Conservation (phyloP, 1,284 basidiomycete genomes). For the Ustilago nuda region DNA sequence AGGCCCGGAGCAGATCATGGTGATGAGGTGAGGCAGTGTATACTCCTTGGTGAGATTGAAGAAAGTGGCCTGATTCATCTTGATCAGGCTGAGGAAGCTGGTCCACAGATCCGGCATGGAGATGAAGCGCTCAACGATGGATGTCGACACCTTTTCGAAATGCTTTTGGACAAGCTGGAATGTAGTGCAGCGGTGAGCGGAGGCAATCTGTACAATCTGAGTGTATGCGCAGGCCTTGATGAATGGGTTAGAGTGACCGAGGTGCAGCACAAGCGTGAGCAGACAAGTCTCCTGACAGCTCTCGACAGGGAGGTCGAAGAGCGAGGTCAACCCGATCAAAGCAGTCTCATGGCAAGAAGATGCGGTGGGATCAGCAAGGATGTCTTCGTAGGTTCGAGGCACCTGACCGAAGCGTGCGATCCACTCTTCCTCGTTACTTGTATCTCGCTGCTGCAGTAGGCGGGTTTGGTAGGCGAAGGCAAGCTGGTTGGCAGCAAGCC, state of each 20-base stretch:
- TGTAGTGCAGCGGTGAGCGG: constrained; percentile 55
- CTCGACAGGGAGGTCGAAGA: constrained; percentile 42
- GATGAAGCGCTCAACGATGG: constrained; percentile 57
- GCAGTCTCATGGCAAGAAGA: constrained; percentile 46
- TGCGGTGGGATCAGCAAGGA: constrained; percentile 17
- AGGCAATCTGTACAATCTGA: constrained; percentile 59
- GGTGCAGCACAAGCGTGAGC: constrained; percentile 47
- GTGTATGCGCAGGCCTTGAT: constrained; percentile 57
- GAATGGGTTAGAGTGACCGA: constrained; percentile 43
- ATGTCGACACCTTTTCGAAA: constrained; percentile 52
- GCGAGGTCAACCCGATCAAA: constrained; percentile 38
- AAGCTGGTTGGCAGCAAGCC: constrained; percentile 40
- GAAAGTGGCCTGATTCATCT: constrained; percentile 62
- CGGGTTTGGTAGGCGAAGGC: constrained; percentile 31
- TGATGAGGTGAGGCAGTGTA: constrained; percentile 62
- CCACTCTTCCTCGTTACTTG: constrained; percentile 33
- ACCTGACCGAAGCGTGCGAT: constrained; percentile 21
- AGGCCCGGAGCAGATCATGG: constrained; percentile 43
- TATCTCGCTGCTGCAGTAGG: constrained; percentile 26
- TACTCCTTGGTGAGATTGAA: constrained; percentile 62
- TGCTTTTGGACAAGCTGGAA: constrained; percentile 64
- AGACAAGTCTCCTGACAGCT: constrained; percentile 47
- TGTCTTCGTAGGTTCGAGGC: constrained; percentile 21
- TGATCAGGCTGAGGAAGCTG: constrained; percentile 59
- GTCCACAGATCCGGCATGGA: constrained; percentile 58